A percentile compares a stretch with the other conserved stretches of the same genome.
Conservation (phyloP, 352 stramenopile species). For the Plasmopara muralis region DNA sequence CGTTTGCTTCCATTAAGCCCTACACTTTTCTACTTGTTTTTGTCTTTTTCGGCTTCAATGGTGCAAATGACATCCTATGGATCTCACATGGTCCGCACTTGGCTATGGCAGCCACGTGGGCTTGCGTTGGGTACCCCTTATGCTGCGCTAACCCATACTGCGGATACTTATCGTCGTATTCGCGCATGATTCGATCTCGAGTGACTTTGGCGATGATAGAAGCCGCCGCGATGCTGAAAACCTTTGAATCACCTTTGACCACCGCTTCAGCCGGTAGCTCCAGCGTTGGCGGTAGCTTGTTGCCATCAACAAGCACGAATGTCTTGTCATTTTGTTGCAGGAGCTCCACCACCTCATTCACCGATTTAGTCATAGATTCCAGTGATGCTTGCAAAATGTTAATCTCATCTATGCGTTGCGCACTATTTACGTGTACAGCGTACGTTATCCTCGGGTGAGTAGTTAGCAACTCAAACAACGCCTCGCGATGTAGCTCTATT, state of each 20-base stretch:
- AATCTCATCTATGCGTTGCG: conserved; percentile 94
- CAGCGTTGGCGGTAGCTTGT: conserved; percentile 89
- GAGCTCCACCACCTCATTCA: conserved; percentile 44
- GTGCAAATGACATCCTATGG: conserved; percentile 95
- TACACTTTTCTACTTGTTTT: too few species aligned
- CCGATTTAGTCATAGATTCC: conserved; percentile 90
- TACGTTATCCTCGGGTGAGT: conserved; percentile 75
- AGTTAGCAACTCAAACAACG: conserved; percentile 86
- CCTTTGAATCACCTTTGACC: conserved; percentile 93
- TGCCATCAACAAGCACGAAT: conserved; percentile 95
- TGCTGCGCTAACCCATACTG: conserved; percentile 93
- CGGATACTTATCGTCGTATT: conserved; percentile 90
- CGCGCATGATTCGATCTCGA: conserved; percentile 95
- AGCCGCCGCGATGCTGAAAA: conserved; percentile 96
- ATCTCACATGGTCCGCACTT: conserved; percentile 90
- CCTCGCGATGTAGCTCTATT: conserved; percentile 91
- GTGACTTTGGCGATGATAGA: conserved; percentile 98
- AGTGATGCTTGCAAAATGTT: conserved; percentile 99
- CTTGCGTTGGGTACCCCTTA: conserved; percentile 95
- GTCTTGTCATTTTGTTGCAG: conserved; percentile 33
- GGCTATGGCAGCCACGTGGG: conserved; percentile 87
- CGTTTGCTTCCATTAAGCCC: conserved; percentile 7
- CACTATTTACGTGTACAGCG: conserved; percentile 72
- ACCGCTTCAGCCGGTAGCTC: conserved; percentile 82
- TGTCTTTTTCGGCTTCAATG: conserved; percentile 77